Evolutionary conservation across 805 yeast species (phyloP), one percentile per base, ranked within the genome.

Genomic region (Yamadazyma akitaensis): DNA sequence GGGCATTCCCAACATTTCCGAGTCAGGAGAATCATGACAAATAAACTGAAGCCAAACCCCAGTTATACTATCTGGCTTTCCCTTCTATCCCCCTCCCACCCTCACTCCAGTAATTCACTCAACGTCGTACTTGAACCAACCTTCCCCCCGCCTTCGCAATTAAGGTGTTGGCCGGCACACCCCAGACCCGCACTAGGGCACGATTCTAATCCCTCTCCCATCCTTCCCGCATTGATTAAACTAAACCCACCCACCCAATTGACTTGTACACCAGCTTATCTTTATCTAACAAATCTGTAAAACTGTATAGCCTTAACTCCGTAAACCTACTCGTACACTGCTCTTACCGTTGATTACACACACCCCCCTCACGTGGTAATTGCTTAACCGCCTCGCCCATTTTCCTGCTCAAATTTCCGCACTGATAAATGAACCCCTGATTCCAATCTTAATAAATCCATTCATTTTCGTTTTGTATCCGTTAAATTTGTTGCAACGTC

Each of bases 371-470:
- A 37, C 39, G 39, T 37, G 39, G 21, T 37, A 24, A 37, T 37
- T 37, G 39, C 39, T 37, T 37, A 37, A 18, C 39, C 39, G 39
- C 39, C 39, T 37, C 39, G 32, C 32, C 32, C 32, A 28, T 12
- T 28, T 21, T 28, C 32, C 32, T 28, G 32, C 39, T 19, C 39
- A 18, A 21, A 24, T 37, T 37, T 37, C 24, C 39, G 39, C 39
- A 37, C 39, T 12, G 28, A 19, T 37, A 37, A 37, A 18, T 37
- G 39, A 37, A 37, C 39, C 39, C 39, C 39, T 37, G 25, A 19
- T 37, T 37, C 39, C 39, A 37, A 37, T 37, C 26, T 37, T 18
- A 18, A n/a, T 37, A 21, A 37, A 24, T 18, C 32, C 32, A 19
- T 37, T 37, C 39, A 37, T 24, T 37, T 25, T 37, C 39, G 21